Base-by-base conservation (phyloP, 768 basidiomycete genomes). In the Amanita rubescens region DNA sequence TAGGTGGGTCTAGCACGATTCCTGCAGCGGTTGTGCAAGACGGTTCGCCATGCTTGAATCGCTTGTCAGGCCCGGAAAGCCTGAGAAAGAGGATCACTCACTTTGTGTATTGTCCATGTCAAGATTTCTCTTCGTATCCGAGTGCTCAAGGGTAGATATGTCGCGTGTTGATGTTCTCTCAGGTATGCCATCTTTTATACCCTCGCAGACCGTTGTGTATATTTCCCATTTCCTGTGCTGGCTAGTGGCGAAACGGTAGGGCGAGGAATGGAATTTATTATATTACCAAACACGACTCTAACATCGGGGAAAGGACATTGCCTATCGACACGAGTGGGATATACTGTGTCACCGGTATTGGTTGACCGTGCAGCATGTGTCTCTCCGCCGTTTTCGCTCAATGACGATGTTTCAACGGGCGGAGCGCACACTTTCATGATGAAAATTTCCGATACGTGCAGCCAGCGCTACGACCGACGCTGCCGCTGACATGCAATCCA, bases 21-120 rank as follows among this genome's bases (percentile, higher is more conserved):
- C 27, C 49, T 50, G 22, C 49, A 50, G n/a, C 49, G 49, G 37
- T 50, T 50, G 27, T 50, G 49, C 38, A 50, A 17, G 14, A 50
- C 8, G 10, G 37, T 37, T 39, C 49, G 38, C 49, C 49, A 50
- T 10, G 44, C 44, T 46, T 30, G 30, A 33, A 15, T 9, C 3
- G 27, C 6, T 3, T 17, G 27, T 46, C 27, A 46, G 44, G 25
- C 44, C n/a, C 30, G 15, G 1, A 9, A 25, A 4, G 14, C 2
- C 11, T 15, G n/a, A 9, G 5, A 17, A 17, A 17, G 38, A 46
- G 27, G 17, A 5, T n/a, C 15, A 46, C 44, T 30, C 17, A 46
- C 44, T 46, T 25, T 46, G 44, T 46, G 25, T 25, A 4, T 46
- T 46, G 2, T 46, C 44, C 27, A 30, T 30, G 30, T 14, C n/a